phyloP scores from a whole-genome alignment of 495 filamentous ascomycete species.

The Trichoderma reesei region DNA sequence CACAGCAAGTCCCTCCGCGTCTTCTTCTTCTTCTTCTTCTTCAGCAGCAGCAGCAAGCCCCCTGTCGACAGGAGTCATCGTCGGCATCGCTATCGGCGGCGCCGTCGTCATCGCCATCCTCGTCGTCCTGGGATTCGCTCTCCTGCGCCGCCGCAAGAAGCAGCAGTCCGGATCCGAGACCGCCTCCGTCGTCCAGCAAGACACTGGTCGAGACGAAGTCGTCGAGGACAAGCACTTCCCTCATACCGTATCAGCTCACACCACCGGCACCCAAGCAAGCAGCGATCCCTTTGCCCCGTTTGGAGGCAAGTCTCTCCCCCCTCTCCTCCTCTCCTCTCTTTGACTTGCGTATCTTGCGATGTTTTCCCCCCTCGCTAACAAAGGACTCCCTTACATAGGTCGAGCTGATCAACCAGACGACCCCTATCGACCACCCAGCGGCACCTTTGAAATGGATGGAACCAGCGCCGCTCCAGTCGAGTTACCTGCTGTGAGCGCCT shows the following conservation, averaged over 20 bases:
- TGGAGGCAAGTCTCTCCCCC: conserved; percentile 6
- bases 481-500: neutral
- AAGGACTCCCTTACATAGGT: neutral
- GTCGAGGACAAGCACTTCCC: conserved; percentile 13
- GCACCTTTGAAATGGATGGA: conserved; percentile 9
- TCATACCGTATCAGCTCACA: neutral
- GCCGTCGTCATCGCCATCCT: conserved; percentile 11
- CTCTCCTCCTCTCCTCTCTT: neutral
- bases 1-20: neutral
- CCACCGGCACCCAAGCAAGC: neutral
- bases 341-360: neutral
- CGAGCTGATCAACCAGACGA: conserved; percentile 1
- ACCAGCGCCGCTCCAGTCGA: neutral
- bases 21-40: too few species aligned
- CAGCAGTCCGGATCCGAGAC: conserved; percentile 11
- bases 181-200: neutral
- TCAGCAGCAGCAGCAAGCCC: neutral
- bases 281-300: conserved; percentile 9
- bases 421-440: neutral
- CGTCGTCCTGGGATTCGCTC: conserved; percentile 10
- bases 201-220: neutral
- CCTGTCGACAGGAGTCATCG: conserved; percentile 11
- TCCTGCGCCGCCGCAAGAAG: conserved; percentile 14
- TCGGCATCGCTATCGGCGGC: conserved; percentile 16
- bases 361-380: neutral